A percentile compares a stretch with the other conserved stretches of the same genome.
Conservation (phyloP, 768 basidiomycete genomes). For the Sarcodon aspratus region DNA sequence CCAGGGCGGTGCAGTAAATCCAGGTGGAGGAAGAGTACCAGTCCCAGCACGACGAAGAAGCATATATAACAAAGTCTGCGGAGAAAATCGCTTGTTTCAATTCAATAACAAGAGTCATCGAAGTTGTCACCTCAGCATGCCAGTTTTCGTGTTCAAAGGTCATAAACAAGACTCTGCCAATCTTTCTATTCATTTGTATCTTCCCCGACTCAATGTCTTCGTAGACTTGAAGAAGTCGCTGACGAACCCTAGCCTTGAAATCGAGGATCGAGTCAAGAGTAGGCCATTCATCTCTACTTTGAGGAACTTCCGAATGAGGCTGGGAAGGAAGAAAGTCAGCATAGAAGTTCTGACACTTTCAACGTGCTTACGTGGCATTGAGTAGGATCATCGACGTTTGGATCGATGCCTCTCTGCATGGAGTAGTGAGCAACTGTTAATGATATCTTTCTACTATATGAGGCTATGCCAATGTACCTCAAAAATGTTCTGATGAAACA, state of each 20-base stretch:
- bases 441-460: not conserved
- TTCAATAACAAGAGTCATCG: slow-evolving; percentile 1
- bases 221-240: slow-evolving; percentile 65
- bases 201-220: slow-evolving; percentile 48
- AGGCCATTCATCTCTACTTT: slow-evolving; percentile 81
- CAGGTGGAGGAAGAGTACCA: slow-evolving; percentile 69
- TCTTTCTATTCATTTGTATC: slow-evolving; percentile 42
- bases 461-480: slow-evolving; percentile 34
- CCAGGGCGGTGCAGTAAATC: slow-evolving; percentile 70
- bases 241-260: slow-evolving; percentile 71
- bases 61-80: slow-evolving; percentile 86
- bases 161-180: slow-evolving; percentile 81
- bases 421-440: slow-evolving; percentile 5
- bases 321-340: slow-evolving; percentile 17
- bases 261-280: slow-evolving; percentile 51
- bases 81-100: not conserved
- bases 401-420: slow-evolving; percentile 86
- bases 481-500: slow-evolving; percentile 49
- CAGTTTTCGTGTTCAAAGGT: slow-evolving; percentile 84
- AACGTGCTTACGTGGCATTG: slow-evolving; percentile 54
- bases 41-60: slow-evolving; percentile 71
- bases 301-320: slow-evolving; percentile 85
- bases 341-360: not conserved
- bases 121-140: slow-evolving; percentile 55
- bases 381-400: slow-evolving; percentile 83